Percentiles rank a stretch among this genome's conserved stretches.
Conservation (phyloP, 345 rosid genomes). For the Arabis hirsuta region DNA sequence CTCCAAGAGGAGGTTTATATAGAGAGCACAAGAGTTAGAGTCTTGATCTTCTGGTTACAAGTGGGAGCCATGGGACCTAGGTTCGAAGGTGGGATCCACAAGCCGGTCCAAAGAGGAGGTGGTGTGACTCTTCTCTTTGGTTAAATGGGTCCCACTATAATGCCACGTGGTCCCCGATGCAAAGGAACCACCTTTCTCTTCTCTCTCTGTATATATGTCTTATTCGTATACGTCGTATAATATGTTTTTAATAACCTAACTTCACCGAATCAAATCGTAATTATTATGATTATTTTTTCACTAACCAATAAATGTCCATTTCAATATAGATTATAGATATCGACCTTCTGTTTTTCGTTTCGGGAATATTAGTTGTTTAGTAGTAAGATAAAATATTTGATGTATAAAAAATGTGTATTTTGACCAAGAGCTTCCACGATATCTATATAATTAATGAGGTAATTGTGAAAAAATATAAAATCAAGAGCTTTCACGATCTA, state of each 20-base stretch:
- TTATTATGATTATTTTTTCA: neutral
- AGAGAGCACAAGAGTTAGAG: conserved; percentile 26
- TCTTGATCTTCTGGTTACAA: conserved; percentile 17
- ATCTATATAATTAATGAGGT: no score
- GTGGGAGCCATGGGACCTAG: conserved; percentile 43
- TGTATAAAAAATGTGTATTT: no score
- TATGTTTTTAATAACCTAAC: conserved; percentile 18
- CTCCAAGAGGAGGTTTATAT: conserved; percentile 38
- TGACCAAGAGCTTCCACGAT: neutral
- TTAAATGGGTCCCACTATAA: conserved; percentile 1
- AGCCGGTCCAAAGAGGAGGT: conserved; percentile 37
- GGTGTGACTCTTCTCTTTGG: conserved; percentile 28
- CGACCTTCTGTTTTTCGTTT: neutral
- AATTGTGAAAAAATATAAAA: neutral
- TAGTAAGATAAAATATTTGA: no score
- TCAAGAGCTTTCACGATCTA: conserved; percentile 8
- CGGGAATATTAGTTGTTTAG: neutral
- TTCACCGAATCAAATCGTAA: conserved; percentile 15
- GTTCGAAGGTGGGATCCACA: conserved; percentile 35
- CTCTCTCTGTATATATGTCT: neutral
- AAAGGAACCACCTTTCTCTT: conserved; percentile 3
- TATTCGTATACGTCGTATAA: conserved; percentile 25
- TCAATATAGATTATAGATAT: conserved; percentile 8
- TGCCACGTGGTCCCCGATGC: conserved; percentile 30
- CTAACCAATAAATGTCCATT: conserved; percentile 19